These are phyloP conservation scores for Alternaria brassicae DNA, from an alignment of 2,329 filamentous ascomycete genomes.

Conservation along the genomic window DNA sequence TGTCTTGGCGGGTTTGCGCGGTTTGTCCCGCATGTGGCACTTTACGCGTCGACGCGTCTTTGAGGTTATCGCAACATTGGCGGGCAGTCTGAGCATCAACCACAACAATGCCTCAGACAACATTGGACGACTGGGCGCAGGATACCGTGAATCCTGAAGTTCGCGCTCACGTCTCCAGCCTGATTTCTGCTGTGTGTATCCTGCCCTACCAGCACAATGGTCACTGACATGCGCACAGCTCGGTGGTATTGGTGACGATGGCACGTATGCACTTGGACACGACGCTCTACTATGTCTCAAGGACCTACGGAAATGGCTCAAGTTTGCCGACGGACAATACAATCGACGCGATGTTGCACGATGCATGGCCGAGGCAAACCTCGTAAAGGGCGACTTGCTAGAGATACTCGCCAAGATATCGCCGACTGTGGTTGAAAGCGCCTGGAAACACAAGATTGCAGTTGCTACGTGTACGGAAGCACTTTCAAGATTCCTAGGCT, in stretches of 20 bases:
- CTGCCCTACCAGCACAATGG: not conserved
- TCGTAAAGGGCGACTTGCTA: constrained; percentile 88
- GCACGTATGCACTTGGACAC: constrained; percentile 87
- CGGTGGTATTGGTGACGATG: constrained; percentile 82
- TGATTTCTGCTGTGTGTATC: constrained; percentile 82
- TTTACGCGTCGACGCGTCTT: constrained; percentile 48
- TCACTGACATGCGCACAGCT: constrained; percentile 64
- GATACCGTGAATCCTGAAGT: constrained; percentile 82
- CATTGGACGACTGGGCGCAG: constrained; percentile 55
- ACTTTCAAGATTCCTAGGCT: accelerated
- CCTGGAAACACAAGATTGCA: constrained; percentile 78
- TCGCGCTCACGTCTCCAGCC: constrained; percentile 88
- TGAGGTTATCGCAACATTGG: constrained; percentile 16
- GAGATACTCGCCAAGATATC: constrained; percentile 83
- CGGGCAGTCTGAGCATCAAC: constrained; percentile 28
- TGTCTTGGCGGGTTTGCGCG: constrained; percentile 33
- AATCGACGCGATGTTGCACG: constrained; percentile 94
- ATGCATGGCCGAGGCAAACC: constrained; percentile 88
- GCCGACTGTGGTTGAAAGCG: constrained; percentile 73
- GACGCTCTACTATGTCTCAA: constrained; percentile 90
- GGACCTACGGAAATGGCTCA: constrained; percentile 94
- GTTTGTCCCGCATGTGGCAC: constrained; percentile 30
- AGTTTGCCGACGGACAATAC: constrained; percentile 89
- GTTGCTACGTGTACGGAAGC: constrained; percentile 71
- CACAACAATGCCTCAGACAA: constrained; percentile 48